phyloP scores from a whole-genome alignment of 2,329 filamentous ascomycete genomes.

The Ceratocystis diversiconidia region DNA sequence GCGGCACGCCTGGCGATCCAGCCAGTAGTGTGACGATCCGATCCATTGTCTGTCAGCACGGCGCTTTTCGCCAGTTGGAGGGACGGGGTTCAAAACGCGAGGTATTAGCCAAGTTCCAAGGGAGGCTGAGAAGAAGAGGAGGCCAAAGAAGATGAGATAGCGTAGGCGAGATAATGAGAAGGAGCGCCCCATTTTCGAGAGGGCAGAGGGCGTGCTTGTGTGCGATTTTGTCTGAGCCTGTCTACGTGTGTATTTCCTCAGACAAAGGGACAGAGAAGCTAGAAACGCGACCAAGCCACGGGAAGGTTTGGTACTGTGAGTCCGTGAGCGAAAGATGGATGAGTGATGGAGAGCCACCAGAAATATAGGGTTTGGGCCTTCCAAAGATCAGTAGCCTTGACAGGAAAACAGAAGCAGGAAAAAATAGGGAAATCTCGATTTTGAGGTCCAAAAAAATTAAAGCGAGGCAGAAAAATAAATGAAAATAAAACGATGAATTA shows the following conservation, averaged over 20 bases:
- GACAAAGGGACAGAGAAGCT: neutral
- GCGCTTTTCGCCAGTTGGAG: conserved; percentile 45
- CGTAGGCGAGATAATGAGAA: conserved; percentile 32
- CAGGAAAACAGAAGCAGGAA: neutral
- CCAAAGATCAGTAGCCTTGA: neutral
- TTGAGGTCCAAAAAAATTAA: neutral
- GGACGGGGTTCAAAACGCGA: conserved; percentile 46
- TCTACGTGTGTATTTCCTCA: neutral
- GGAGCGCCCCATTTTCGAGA: neutral
- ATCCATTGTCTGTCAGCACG: conserved; percentile 55
- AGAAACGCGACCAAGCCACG: neutral
- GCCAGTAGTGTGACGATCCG: conserved; percentile 54
- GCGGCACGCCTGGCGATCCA: conserved; percentile 61
- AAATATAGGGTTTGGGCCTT: conserved; percentile 2
- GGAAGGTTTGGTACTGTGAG: neutral
- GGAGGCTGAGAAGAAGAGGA: conserved; percentile 32
- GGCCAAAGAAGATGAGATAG: conserved; percentile 28
- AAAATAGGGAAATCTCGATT: neutral
- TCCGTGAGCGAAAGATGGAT: neutral
- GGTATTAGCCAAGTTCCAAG: conserved; percentile 39
- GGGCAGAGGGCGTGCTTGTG: neutral
- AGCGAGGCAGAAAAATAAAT: conserved; percentile 2
- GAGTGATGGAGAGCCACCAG: neutral
- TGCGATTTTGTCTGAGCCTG: neutral
- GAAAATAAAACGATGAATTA: neutral